These are phyloP conservation scores for Fragaria ananassa DNA, from an alignment of 306 rosid genomes.

Conservation along the genomic window DNA sequence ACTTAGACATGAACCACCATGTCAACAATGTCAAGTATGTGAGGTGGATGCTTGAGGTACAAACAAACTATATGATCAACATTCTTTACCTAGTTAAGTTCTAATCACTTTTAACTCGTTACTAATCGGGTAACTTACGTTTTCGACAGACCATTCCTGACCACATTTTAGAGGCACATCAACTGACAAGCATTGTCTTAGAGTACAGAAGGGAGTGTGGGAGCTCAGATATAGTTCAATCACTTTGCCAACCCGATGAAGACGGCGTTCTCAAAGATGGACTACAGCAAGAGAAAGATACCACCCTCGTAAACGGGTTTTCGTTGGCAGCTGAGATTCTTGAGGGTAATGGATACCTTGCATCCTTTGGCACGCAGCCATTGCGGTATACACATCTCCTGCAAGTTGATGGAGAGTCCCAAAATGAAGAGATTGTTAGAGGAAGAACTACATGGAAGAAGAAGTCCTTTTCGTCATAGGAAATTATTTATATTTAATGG, in stretches of 20 bases:
- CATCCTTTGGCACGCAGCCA: conserved; percentile 44
- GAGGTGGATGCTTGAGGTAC: conserved; percentile 96
- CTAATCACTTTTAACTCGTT: background rate
- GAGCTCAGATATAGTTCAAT: conserved; percentile 68
- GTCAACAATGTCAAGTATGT: conserved; percentile 88
- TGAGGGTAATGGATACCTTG: conserved; percentile 57
- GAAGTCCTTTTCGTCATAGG: conserved; percentile 51
- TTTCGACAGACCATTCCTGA: conserved; percentile 67
- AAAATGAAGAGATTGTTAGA: conserved; percentile 78
- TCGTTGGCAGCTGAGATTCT: conserved; percentile 61
- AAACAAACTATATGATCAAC: background rate
- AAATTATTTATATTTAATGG: background rate
- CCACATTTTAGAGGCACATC: conserved; percentile 57
- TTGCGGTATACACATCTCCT: conserved; percentile 72
- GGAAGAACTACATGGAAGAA: conserved; percentile 83
- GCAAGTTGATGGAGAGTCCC: conserved; percentile 48
- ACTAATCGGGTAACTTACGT: conserved; percentile 2
- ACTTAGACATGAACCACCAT: conserved; percentile 92
- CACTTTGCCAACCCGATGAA: conserved; percentile 74
- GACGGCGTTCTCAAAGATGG: conserved; percentile 51
- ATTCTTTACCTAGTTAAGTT: background rate
- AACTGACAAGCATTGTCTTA: conserved; percentile 58
- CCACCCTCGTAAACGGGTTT: conserved; percentile 47
- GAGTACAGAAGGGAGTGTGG: conserved; percentile 87
- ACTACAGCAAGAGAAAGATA: conserved; percentile 40